phyloP scores from a whole-genome alignment of 768 basidiomycete species.

The Suillus plorans region DNA sequence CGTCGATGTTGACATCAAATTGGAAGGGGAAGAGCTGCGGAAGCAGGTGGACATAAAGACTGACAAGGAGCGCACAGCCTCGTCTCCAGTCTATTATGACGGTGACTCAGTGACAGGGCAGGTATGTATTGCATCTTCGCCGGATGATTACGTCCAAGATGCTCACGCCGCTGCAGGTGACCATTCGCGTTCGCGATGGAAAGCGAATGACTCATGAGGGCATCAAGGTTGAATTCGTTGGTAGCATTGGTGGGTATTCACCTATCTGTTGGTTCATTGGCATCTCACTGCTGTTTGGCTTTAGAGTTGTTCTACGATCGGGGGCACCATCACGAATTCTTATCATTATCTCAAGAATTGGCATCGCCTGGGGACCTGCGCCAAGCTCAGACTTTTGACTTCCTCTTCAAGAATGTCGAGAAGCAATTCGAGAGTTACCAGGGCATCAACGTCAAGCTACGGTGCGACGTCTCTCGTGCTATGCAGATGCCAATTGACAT shows the following conservation, averaged over 20 bases:
- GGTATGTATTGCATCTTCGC: conserved; percentile 43
- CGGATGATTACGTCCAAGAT: not conserved
- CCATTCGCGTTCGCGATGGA: conserved; percentile 88
- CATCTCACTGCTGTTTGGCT: conserved; percentile 1
- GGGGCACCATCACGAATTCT: conserved; percentile 97
- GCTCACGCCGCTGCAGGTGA: conserved; percentile 49
- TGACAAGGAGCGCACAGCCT: conserved; percentile 82
- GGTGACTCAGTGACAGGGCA: conserved; percentile 90
- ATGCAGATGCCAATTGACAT: conserved; percentile 8
- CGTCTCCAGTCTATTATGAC: conserved; percentile 94
- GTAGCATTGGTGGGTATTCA: conserved; percentile 76
- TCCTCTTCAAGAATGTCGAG: conserved; percentile 98
- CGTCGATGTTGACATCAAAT: conserved; percentile 87
- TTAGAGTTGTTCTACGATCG: conserved; percentile 93
- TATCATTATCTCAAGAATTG: conserved; percentile 92
- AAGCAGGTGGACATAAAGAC: conserved; percentile 89
- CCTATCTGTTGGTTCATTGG: not conserved
- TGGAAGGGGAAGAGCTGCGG: conserved; percentile 83
- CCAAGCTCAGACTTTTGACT: conserved; percentile 93
- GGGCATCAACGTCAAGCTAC: conserved; percentile 96
- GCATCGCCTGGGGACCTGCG: conserved; percentile 97
- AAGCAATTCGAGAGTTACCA: conserved; percentile 98
- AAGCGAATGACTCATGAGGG: conserved; percentile 95
- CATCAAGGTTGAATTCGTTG: conserved; percentile 96
- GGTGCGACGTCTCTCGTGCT: conserved; percentile 51